These are phyloP conservation scores for Ophiocordyceps camponoti-rufipedis DNA, from an alignment of 2,329 filamentous ascomycete species.

Conservation along the genomic window DNA sequence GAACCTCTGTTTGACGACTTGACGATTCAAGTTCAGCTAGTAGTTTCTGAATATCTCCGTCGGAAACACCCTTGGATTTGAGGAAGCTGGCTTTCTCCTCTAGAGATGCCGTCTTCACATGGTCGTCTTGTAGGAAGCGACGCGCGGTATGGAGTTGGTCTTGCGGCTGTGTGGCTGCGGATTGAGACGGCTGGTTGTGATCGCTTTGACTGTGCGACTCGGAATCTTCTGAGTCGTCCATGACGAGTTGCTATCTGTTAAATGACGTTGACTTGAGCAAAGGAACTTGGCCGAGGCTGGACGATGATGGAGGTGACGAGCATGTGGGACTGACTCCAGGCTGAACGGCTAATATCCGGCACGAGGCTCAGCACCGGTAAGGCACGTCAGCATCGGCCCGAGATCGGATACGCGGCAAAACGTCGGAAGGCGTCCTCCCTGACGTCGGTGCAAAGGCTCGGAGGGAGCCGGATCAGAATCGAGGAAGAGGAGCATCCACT, in stretches of 20 bases:
- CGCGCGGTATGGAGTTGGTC: conserved; percentile 42
- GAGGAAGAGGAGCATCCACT: neutral
- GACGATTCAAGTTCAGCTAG: conserved; percentile 18
- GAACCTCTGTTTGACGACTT: too few species aligned
- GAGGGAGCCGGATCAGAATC: neutral
- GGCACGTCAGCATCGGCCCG: neutral
- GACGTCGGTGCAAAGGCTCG: neutral
- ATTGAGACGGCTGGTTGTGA: neutral
- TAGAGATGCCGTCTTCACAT: conserved; percentile 47
- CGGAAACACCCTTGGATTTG: conserved; percentile 52
- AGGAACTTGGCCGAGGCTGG: neutral
- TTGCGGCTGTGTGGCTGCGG: neutral
- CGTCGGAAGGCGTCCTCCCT: neutral
- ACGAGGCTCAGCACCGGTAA: too few species aligned
- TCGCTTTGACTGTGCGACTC: neutral
- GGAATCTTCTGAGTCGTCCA: neutral
- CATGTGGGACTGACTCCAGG: neutral
- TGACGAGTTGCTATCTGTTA: neutral
- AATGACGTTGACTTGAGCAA: neutral
- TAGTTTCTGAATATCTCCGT: conserved; percentile 49
- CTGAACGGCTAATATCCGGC: neutral
- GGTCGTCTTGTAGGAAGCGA: conserved; percentile 58
- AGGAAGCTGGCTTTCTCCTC: conserved; percentile 65
- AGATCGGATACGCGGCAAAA: neutral
- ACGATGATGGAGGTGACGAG: neutral